These are phyloP conservation scores for Geranium brycei DNA, from an alignment of 345 rosid genomes.

Conservation along the genomic window DNA sequence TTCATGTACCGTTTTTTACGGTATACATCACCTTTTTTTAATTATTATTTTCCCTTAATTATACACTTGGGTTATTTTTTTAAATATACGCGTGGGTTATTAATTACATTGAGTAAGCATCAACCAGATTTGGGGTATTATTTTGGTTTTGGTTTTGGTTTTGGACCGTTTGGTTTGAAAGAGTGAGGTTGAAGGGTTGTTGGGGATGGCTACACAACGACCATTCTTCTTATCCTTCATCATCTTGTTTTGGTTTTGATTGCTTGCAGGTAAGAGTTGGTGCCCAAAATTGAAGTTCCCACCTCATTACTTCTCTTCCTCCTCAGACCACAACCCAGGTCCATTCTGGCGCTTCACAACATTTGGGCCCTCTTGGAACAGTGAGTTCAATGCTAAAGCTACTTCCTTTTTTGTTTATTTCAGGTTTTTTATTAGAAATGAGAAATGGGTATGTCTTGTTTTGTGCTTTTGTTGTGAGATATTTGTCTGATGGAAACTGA, in stretches of 20 bases:
- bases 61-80: no score
- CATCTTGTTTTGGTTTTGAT: not conserved
- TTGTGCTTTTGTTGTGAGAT: no score
- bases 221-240: not conserved
- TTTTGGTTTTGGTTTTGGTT: no score
- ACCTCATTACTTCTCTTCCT: no score
- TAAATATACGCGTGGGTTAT: no score
- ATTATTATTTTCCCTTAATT: no score
- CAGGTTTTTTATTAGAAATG: not conserved
- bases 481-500: not conserved
- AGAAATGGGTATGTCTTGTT: not conserved
- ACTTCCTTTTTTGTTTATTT: not conserved
- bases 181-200: not conserved
- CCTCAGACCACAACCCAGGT: no score
- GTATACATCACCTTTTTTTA: no score
- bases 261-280: not conserved
- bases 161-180: not conserved
- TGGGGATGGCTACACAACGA: not conserved
- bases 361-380: not conserved
- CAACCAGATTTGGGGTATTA: no score
- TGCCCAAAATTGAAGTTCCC: not conserved
- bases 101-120: no score
- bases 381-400: constrained; percentile 3
- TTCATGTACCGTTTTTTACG: no score
- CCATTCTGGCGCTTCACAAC: not conserved